These are phyloP conservation scores for Myxozyma neotropica DNA, from an alignment of 805 yeast genomes.

Conservation along the genomic window DNA sequence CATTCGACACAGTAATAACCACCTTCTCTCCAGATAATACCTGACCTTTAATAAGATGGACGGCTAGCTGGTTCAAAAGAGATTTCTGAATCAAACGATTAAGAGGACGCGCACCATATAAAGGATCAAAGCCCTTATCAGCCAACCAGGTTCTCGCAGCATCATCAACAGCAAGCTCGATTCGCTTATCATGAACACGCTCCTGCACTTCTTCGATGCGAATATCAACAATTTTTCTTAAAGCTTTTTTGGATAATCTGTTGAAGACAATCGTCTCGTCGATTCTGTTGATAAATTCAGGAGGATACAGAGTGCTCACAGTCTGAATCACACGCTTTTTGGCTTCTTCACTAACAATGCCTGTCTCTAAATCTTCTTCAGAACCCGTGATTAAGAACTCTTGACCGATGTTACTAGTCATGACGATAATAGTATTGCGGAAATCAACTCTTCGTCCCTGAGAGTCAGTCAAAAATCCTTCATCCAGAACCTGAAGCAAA, in stretches of 20 bases:
- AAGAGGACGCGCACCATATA: conserved; percentile 95
- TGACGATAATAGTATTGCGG: conserved; percentile 89
- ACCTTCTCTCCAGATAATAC: conserved; percentile 62
- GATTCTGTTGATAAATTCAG: conserved; percentile 91
- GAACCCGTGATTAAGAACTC: conserved; percentile 74
- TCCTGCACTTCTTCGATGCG: conserved; percentile 80
- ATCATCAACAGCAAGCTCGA: conserved; percentile 56
- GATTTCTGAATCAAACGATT: conserved; percentile 84
- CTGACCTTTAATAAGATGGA: conserved; percentile 75
- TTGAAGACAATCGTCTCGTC: conserved; percentile 95
- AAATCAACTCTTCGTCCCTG: conserved; percentile 94
- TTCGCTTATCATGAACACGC: conserved; percentile 76
- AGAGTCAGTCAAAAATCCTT: conserved; percentile 91
- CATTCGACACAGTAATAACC: conserved; percentile 51
- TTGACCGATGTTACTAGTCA: conserved; percentile 97
- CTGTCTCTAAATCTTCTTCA: conserved; percentile 44
- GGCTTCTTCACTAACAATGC: conserved; percentile 56
- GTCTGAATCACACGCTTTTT: conserved; percentile 64
- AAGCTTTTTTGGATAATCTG: conserved; percentile 74
- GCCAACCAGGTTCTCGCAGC: conserved; percentile 79
- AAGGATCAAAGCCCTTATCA: conserved; percentile 83
- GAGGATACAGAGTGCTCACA: conserved; percentile 78
- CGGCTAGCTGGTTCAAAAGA: conserved; percentile 87
- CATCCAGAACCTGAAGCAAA: conserved; percentile 88
- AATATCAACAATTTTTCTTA: conserved; percentile 80